Evolutionary conservation across 352 stramenopile species (phyloP).

Genomic region (Pythium volutum): DNA sequence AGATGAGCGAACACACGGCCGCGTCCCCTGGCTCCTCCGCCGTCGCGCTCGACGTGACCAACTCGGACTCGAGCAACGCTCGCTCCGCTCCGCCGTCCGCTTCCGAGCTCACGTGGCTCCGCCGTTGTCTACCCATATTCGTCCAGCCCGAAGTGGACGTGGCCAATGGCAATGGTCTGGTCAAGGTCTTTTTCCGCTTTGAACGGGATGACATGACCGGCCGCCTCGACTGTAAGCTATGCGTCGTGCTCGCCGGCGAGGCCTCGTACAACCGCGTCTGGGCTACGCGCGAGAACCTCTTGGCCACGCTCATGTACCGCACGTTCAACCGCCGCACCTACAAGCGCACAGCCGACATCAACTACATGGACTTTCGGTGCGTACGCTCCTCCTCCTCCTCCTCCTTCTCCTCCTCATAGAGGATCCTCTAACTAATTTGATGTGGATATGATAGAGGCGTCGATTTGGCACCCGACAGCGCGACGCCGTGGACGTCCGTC

Average conservation of each 20-base stretch:
- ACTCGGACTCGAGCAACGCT: constrained; percentile 1
- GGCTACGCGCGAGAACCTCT: constrained; percentile 65
- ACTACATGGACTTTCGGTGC: constrained; percentile 85
- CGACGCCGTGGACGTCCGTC: constrained; percentile 55
- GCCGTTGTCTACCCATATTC: constrained; percentile 77
- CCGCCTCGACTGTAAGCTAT: constrained; percentile 71
- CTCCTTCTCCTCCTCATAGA: background rate
- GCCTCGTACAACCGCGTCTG: constrained; percentile 82
- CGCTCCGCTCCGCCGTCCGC: constrained; percentile 26
- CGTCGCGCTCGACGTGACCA: constrained; percentile 1
- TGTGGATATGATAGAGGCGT: constrained; percentile 37
- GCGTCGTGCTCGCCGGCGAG: constrained; percentile 77
- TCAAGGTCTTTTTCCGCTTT: constrained; percentile 84
- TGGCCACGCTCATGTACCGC: constrained; percentile 78
- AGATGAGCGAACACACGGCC: constrained; percentile 43
- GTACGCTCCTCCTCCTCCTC: constrained; percentile 1
- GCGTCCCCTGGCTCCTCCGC: constrained; percentile 19
- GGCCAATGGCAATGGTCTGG: constrained; percentile 72
- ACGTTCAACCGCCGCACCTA: constrained; percentile 85
- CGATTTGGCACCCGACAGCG: constrained; percentile 43
- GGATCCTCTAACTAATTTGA: background rate
- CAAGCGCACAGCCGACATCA: constrained; percentile 88
- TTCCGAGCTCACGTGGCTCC: constrained; percentile 70
- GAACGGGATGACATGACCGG: constrained; percentile 52
- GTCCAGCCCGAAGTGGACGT: constrained; percentile 83